Base-by-base conservation (phyloP, 2,329 filamentous ascomycete species). In the Botryotinia calthae region DNA sequence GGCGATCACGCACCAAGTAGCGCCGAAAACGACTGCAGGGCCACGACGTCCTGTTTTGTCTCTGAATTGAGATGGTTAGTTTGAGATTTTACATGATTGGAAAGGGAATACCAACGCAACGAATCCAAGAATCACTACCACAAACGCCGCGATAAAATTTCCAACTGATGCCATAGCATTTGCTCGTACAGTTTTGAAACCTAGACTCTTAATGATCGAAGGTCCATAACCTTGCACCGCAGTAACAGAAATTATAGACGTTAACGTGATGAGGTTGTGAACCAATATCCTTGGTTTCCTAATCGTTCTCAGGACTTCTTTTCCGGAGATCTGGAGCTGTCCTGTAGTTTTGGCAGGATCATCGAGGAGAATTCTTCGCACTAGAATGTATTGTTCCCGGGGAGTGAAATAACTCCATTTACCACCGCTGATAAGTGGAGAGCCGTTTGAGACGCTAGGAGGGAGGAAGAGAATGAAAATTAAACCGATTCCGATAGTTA, bases 51-150 rank as follows among this genome's bases (percentile, higher is more conserved):
- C 48, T 14, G 48, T 51, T 51, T 51, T 51, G 16, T 51, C 48
- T n/a, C 48, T 51, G 48, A 51, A n/a, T n/a, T 6, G 10, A 51
- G 25, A n/a, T 5, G 25, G 25, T 51, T n/a, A 51, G 25, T n/a
- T 51, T 51, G 48, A n/a, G 25, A 14, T 51, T n/a, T 2, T 3
- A 2, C 5, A n/a, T 7, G n/a, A 1, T 1, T 6, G 25, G 5
- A 51, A 51, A n/a, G 12, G 48, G 22, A n/a, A 51, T n/a, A 51
- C 48, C 14, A 51, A 51, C 48, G 48, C 48, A 2, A 51, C 25
- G 48, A n/a, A 51, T 51, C 48, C 48, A n/a, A 51, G 48, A 51
- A 51, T 51, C 48, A 51, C 25, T 1, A n/a, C 48, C 25, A 51
- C 48, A n/a, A 51, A 51, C 1, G 48, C 48, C n/a, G 48, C 48